phyloP scores from a whole-genome alignment of 305 asterid genomes.

The Fraxinus latifolia region DNA sequence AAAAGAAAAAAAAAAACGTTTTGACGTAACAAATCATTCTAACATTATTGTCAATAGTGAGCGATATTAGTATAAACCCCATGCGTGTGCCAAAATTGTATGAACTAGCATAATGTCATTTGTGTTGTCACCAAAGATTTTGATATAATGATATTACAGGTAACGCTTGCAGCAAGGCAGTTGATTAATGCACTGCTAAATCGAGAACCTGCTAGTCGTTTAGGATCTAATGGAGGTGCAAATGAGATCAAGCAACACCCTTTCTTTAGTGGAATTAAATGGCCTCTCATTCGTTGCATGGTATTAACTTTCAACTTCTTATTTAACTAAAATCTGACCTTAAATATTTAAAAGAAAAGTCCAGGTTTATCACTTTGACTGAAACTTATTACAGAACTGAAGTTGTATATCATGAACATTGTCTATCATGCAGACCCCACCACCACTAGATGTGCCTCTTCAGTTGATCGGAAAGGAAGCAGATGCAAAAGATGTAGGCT shows the following conservation, averaged over 20 bases:
- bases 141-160: slow-evolving; percentile 43
- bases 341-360: background rate
- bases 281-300: slow-evolving; percentile 96
- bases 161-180: slow-evolving; percentile 75
- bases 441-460: slow-evolving; percentile 75
- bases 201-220: slow-evolving; percentile 77
- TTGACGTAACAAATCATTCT: background rate
- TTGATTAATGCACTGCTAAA: slow-evolving; percentile 66
- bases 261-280: slow-evolving; percentile 78
- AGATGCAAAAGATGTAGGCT: slow-evolving; percentile 47
- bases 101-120: background rate
- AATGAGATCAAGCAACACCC: slow-evolving; percentile 82
- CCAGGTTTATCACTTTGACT: background rate
- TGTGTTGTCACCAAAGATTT: background rate
- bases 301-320: slow-evolving; percentile 35
- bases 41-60: background rate
- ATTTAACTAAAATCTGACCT: background rate
- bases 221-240: slow-evolving; percentile 90
- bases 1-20: background rate
- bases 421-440: slow-evolving; percentile 60
- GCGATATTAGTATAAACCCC: background rate
- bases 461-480: slow-evolving; percentile 61
- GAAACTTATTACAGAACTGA: background rate
- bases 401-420: background rate
- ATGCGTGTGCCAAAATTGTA: background rate